Conservation (phyloP, 331 rosid species). For the Acacia concinna region DNA sequence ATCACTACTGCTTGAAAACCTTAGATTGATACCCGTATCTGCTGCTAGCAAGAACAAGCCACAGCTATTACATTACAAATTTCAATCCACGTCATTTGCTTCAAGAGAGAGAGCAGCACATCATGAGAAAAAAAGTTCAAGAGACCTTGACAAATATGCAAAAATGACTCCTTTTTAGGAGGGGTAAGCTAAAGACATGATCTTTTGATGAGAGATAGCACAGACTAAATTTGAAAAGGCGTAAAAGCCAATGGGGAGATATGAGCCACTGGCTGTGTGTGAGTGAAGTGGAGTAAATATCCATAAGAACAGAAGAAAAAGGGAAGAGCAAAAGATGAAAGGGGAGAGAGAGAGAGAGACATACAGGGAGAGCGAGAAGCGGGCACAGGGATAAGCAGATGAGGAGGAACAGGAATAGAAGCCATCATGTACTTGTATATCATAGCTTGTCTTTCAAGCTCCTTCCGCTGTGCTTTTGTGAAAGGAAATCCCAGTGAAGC, state of each 20-base stretch:
- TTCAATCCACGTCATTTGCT: conserved; percentile 11
- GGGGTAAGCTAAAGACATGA: conserved; percentile 21
- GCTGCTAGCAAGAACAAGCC: conserved; percentile 28
- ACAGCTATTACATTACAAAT: conserved; percentile 23
- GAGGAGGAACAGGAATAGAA: conserved; percentile 68
- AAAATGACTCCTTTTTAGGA: neutral
- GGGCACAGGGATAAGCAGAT: conserved; percentile 52
- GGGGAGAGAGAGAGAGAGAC: conserved; percentile 7
- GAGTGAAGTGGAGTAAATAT: neutral
- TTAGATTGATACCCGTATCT: conserved; percentile 52
- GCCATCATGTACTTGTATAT: conserved; percentile 83
- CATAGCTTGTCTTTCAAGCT: conserved; percentile 88
- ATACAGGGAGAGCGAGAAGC: conserved; percentile 37
- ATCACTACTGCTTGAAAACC: conserved; percentile 50
- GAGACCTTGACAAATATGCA: neutral
- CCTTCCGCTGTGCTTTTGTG: conserved; percentile 75
- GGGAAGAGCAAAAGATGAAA: neutral
- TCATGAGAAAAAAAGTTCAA: conserved; percentile 28
- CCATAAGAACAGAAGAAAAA: neutral
- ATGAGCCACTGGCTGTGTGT: neutral
- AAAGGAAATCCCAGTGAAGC: conserved; percentile 68
- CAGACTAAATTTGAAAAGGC: conserved; percentile 20
- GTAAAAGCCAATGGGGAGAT: neutral
- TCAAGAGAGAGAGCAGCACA: conserved; percentile 16
- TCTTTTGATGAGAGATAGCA: conserved; percentile 12